Evolutionary conservation across 139 green algal genomes (phyloP).

Genomic region (Closterium sp.): DNA sequence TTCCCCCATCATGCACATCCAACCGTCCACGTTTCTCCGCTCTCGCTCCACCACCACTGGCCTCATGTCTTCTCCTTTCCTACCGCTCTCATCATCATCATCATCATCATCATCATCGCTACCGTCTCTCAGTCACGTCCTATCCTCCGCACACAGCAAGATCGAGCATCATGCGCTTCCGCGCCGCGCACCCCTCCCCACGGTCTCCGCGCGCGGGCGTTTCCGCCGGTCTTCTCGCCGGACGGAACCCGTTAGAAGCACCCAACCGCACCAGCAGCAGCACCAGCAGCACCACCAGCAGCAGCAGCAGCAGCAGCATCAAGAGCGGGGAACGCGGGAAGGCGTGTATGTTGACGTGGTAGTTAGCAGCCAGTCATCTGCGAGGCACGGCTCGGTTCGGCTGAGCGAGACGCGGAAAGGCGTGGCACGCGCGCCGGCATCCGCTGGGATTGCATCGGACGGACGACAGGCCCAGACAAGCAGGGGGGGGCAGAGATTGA

Average conservation of each 20-base stretch:
- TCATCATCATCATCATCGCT: not conserved
- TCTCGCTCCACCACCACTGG: not conserved
- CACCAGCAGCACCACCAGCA: not conserved
- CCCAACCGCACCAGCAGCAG: not conserved
- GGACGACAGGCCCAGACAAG: not conserved
- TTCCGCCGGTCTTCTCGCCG: not conserved
- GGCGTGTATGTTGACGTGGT: not conserved
- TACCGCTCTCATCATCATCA: not conserved
- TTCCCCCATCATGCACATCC: not conserved
- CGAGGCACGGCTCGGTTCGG: not conserved
- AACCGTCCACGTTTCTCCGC: not conserved
- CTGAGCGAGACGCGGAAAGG: not conserved
- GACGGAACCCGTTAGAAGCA: not conserved
- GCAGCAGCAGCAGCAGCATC: not conserved
- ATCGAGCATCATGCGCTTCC: not conserved
- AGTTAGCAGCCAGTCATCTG: not conserved
- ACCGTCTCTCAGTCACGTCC: not conserved
- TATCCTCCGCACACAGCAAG: not conserved
- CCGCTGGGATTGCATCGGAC: not conserved
- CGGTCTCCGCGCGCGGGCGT: not conserved
- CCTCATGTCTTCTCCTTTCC: not conserved
- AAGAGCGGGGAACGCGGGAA: not conserved
- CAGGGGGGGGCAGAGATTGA: not conserved
- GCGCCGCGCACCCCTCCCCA: not conserved
- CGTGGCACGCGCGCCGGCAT: not conserved